phyloP scores from a whole-genome alignment of 1,284 basidiomycete species.

The Austroboletus niveus region DNA sequence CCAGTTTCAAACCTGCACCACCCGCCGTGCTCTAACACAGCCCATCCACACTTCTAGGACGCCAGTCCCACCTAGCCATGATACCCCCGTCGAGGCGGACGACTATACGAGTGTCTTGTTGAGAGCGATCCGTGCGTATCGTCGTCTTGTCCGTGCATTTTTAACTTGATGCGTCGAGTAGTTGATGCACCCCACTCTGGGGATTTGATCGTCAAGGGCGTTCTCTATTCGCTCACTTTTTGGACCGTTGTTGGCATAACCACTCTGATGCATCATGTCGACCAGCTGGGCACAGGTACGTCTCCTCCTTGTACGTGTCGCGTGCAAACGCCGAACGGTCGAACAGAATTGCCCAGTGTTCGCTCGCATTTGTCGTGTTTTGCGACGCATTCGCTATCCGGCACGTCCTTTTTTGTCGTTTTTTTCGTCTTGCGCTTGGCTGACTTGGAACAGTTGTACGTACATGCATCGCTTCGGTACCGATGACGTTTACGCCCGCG shows the following conservation, averaged over 20 bases:
- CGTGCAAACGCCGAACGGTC: background rate
- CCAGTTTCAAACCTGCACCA: background rate
- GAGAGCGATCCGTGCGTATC: slow-evolving; percentile 17
- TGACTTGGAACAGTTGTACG: background rate
- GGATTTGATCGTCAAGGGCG: slow-evolving; percentile 17
- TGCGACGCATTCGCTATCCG: background rate
- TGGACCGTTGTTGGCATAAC: slow-evolving; percentile 9
- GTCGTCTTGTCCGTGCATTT: background rate
- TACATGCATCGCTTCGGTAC: background rate
- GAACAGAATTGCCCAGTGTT: background rate
- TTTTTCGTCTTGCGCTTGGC: no score
- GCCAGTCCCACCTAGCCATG: background rate
- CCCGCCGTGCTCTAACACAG: background rate
- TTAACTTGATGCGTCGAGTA: background rate
- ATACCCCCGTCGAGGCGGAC: background rate
- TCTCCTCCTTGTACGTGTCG: background rate
- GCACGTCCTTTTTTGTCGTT: slow-evolving; percentile 5
- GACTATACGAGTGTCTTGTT: slow-evolving; percentile 6
- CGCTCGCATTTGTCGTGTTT: background rate
- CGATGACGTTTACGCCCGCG: background rate
- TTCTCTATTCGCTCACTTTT: slow-evolving; percentile 9
- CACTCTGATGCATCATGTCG: background rate
- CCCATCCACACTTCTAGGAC: background rate
- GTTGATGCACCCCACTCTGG: slow-evolving; percentile 19
- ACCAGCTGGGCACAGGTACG: background rate